A percentile compares a stretch with the other conserved stretches of the same genome.
Conservation (phyloP, 345 rosid genomes). For the Hypericum perforatum region DNA sequence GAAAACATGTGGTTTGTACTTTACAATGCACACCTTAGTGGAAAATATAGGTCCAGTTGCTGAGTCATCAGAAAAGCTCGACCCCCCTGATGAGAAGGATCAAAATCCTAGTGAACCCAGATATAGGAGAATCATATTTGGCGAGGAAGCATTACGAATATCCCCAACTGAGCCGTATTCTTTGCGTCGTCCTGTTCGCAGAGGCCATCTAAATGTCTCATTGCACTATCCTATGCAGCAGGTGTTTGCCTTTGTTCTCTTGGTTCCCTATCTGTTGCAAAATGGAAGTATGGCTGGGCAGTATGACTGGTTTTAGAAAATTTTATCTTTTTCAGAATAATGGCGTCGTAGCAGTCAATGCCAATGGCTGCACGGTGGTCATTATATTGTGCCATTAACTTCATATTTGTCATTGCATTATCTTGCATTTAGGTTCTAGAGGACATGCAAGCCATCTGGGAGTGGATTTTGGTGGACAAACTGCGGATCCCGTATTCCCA, state of each 20-base stretch:
- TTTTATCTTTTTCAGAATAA: not conserved
- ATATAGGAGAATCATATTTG: conserved; percentile 49
- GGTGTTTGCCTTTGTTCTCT: conserved; percentile 27
- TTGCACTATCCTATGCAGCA: conserved; percentile 72
- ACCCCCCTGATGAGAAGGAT: conserved; percentile 26
- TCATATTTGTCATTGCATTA: conserved; percentile 8
- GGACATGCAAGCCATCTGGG: conserved; percentile 76
- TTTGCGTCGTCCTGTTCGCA: conserved; percentile 67
- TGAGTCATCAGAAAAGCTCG: conserved; percentile 23
- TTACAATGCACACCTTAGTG: too few species aligned
- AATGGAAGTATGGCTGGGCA: too few species aligned
- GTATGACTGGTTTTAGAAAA: not conserved
- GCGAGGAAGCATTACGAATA: conserved; percentile 80
- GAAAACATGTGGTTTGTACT: too few species aligned
- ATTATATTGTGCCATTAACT: conserved; percentile 5
- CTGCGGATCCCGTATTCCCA: conserved; percentile 52
- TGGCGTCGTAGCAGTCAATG: not conserved
- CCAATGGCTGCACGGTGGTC: not conserved
- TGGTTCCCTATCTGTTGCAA: not conserved
- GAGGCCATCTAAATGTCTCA: conserved; percentile 89
- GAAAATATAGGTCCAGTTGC: conserved; percentile 24
- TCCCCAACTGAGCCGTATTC: conserved; percentile 71
- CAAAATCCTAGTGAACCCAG: conserved; percentile 30
- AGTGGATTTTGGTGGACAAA: conserved; percentile 71
- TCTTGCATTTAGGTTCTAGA: conserved; percentile 67